A percentile compares a stretch with the other conserved stretches of the same genome.
phyloP scores from a whole-genome alignment of 1,284 basidiomycete genomes.

The Phlebopus sp. region DNA sequence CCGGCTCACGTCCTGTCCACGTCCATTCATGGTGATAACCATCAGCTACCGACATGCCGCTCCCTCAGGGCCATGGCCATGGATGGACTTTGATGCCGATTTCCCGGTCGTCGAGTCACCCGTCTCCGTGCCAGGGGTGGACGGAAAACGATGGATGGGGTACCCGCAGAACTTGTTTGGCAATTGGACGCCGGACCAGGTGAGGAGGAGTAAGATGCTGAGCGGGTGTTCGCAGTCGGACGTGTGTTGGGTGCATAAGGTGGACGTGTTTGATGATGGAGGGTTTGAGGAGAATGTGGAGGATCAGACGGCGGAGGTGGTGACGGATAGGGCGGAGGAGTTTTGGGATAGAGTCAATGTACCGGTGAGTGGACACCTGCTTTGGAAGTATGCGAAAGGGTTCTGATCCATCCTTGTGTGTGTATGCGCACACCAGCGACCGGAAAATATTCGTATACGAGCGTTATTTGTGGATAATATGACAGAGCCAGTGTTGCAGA shows the following conservation, averaged over 20 bases:
- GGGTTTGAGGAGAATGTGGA: conserved; percentile 26
- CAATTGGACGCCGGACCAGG: conserved; percentile 52
- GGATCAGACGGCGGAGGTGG: conserved; percentile 14
- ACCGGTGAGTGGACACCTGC: conserved; percentile 21
- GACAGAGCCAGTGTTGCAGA: conserved; percentile 46
- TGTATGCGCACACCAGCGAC: conserved; percentile 32
- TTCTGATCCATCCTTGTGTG: too few relatives aligned
- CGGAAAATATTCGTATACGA: conserved; percentile 39
- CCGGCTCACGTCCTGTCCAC: background rate
- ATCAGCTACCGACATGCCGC: conserved; percentile 31
- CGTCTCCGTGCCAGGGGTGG: background rate
- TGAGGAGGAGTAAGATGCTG: conserved; percentile 41
- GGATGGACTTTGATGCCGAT: conserved; percentile 36
- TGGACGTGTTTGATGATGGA: conserved; percentile 42
- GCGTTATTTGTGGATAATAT: conserved; percentile 49
- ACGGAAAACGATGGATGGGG: conserved; percentile 33
- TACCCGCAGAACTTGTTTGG: conserved; percentile 52
- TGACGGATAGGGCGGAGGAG: conserved; percentile 20
- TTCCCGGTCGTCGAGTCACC: conserved; percentile 9
- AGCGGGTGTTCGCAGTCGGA: conserved; percentile 23
- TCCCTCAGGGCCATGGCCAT: conserved; percentile 33
- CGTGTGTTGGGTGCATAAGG: conserved; percentile 36
- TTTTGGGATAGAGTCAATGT: conserved; percentile 39
- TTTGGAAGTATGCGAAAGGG: too few relatives aligned
- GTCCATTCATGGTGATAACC: too few relatives aligned